These are phyloP conservation scores for Sisymbrium altissimum DNA, from an alignment of 345 rosid genomes.

Conservation along the genomic window DNA sequence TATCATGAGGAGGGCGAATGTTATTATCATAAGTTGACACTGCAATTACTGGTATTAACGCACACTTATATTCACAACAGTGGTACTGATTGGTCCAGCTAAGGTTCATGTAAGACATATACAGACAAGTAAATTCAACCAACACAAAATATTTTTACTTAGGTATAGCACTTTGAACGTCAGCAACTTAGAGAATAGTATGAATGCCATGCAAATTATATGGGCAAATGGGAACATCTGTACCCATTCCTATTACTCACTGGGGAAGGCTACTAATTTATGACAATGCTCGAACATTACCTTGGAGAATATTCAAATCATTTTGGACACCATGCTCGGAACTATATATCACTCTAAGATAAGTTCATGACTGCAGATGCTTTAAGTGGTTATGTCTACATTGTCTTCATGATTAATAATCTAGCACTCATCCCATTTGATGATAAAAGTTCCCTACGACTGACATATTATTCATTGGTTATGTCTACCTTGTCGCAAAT, in stretches of 20 bases:
- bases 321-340: neutral
- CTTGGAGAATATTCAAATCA: neutral
- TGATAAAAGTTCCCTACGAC: neutral
- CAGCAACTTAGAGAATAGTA: neutral
- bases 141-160: neutral
- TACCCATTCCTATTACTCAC: neutral
- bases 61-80: neutral
- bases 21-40: neutral
- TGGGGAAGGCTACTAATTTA: neutral
- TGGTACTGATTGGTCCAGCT: neutral
- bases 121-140: neutral
- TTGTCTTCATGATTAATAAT: neutral
- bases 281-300: neutral
- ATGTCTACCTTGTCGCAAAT: neutral
- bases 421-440: neutral
- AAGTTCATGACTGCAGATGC: no score
- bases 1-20: neutral
- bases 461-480: neutral
- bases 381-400: neutral
- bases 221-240: neutral
- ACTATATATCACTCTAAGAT: neutral
- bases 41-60: neutral
- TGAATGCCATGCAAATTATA: neutral
- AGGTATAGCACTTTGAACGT: neutral
- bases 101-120: no score